Conservation (phyloP, 805 yeast genomes). For the Cyberlindnera maritima region DNA sequence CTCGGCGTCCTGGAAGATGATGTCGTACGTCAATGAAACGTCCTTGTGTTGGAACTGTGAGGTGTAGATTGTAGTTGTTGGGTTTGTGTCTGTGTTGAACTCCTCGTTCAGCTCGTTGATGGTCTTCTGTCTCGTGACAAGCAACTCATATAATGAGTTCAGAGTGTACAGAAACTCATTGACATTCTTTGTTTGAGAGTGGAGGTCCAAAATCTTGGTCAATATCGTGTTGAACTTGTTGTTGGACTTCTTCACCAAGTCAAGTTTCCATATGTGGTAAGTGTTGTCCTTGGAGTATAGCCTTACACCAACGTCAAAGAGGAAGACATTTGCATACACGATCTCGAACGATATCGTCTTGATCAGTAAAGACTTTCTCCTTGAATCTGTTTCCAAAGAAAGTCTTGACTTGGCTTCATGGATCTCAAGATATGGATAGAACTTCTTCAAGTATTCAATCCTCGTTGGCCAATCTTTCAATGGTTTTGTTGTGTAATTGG, state of each 20-base stretch:
- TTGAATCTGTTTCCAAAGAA: conserved; percentile 15
- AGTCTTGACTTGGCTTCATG: conserved; percentile 14
- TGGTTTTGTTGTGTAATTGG: conserved; percentile 21
- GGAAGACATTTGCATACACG: conserved; percentile 11
- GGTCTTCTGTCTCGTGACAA: conserved; percentile 12
- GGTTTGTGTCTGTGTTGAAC: background rate
- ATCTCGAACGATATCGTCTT: conserved; percentile 23
- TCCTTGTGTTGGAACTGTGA: conserved; percentile 3
- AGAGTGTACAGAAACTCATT: conserved; percentile 21
- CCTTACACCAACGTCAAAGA: conserved; percentile 15
- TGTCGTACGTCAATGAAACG: conserved; percentile 13
- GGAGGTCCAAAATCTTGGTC: conserved; percentile 8
- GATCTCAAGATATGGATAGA: conserved; percentile 24
- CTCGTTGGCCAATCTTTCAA: conserved; percentile 23
- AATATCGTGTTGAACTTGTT: conserved; percentile 24
- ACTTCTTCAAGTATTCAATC: conserved; percentile 20
- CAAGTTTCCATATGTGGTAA: conserved; percentile 16
- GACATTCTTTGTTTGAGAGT: conserved; percentile 16
- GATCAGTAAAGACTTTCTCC: conserved; percentile 8
- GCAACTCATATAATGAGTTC: conserved; percentile 18
- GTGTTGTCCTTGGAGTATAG: conserved; percentile 10
- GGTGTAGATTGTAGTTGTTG: background rate
- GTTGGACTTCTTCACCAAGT: conserved; percentile 17
- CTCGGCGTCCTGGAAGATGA: conserved; percentile 12
- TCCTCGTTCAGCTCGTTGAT: conserved; percentile 9